These are phyloP conservation scores for Viridothelium virens DNA, from an alignment of 495 filamentous ascomycete genomes.

Conservation along the genomic window DNA sequence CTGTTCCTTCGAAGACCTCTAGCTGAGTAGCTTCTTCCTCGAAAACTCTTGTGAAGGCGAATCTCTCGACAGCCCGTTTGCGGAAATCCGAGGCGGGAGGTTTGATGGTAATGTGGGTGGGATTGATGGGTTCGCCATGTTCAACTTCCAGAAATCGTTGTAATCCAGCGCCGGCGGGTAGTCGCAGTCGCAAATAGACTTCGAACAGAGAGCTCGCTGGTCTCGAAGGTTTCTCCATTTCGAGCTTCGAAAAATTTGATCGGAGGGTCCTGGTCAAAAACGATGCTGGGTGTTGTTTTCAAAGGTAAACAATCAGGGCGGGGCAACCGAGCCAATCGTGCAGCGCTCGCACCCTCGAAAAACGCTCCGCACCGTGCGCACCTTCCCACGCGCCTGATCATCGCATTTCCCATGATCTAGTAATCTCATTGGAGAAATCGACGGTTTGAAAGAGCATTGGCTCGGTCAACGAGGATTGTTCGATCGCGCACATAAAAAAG, in stretches of 20 bases:
- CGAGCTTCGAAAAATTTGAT: not conserved
- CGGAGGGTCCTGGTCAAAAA: not conserved
- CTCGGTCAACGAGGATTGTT: no score
- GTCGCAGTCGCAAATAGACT: conserved; percentile 84
- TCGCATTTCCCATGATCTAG: no score
- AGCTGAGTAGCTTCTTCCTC: conserved; percentile 76
- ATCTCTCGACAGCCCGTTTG: conserved; percentile 82
- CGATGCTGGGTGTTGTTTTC: not conserved
- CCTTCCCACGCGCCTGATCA: no score
- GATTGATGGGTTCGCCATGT: conserved; percentile 31
- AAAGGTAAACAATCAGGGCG: conserved; percentile 5
- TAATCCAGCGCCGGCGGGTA: conserved; percentile 42
- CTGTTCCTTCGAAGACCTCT: conserved; percentile 78
- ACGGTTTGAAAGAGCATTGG: not conserved
- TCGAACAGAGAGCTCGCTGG: conserved; percentile 67
- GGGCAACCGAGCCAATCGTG: not conserved
- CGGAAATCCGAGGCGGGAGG: conserved; percentile 66
- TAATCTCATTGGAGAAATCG: no score
- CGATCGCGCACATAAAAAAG: not conserved
- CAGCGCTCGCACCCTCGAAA: not conserved
- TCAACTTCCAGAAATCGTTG: conserved; percentile 80
- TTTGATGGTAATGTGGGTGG: conserved; percentile 81
- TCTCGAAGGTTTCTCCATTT: conserved; percentile 23
- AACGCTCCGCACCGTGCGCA: no score
- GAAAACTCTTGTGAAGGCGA: conserved; percentile 90